These are phyloP conservation scores for Hypericum androsaemum DNA, from an alignment of 345 rosid genomes.

Conservation along the genomic window DNA sequence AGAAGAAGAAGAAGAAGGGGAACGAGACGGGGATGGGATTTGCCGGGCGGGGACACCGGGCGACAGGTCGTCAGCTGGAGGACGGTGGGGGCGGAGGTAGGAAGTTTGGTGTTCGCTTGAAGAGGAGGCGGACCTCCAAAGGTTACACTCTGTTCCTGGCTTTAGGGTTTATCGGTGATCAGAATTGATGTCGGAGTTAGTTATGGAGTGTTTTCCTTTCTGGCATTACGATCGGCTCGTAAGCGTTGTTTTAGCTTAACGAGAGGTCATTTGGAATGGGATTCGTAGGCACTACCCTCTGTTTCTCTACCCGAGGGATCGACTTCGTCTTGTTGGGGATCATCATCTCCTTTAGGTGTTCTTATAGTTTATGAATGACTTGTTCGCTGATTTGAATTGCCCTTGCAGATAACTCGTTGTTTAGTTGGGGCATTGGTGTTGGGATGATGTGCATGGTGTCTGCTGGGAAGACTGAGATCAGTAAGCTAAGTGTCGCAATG, in stretches of 20 bases:
- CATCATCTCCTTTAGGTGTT: no score
- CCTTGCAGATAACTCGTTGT: conserved; percentile 39
- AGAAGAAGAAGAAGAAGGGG: conserved; percentile 17
- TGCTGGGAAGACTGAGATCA: conserved; percentile 53
- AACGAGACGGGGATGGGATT: conserved; percentile 21
- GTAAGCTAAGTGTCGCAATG: conserved; percentile 45
- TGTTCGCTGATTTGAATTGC: background rate
- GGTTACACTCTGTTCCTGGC: conserved; percentile 27
- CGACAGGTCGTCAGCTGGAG: conserved; percentile 15
- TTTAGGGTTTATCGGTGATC: conserved; percentile 3
- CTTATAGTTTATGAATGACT: no score
- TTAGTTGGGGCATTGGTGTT: conserved; percentile 55
- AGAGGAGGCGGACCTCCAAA: conserved; percentile 50
- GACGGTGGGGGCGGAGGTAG: conserved; percentile 12
- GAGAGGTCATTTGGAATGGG: no score
- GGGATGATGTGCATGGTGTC: conserved; percentile 85
- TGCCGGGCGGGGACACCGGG: conserved; percentile 2
- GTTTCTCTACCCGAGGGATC: no score
- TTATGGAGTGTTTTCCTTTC: no score
- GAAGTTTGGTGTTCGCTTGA: conserved; percentile 36
- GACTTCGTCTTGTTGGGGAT: no score
- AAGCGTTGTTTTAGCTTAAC: no score
- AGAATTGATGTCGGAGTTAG: background rate
- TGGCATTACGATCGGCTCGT: no score
- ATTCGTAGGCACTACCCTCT: no score